phyloP scores from a whole-genome alignment of 257 asterid species.

The Capsicum pubescens region DNA sequence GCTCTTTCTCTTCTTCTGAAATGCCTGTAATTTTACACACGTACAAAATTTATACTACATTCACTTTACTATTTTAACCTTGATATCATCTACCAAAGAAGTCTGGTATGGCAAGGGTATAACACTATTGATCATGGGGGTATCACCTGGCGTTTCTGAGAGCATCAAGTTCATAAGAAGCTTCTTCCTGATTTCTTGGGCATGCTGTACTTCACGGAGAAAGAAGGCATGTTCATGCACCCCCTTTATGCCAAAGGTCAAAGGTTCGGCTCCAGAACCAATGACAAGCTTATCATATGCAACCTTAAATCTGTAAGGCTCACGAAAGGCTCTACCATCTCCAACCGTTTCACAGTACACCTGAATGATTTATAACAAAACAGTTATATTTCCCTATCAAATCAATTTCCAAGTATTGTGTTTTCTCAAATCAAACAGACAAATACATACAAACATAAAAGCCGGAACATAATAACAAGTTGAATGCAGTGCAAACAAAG shows the following conservation, averaged over 20 bases:
- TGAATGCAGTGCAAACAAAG: constrained; percentile 22
- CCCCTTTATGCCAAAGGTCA: constrained; percentile 90
- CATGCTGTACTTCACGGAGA: constrained; percentile 86
- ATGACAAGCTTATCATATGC: constrained; percentile 91
- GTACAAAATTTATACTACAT: neutral
- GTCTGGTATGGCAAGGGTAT: neutral
- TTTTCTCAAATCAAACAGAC: neutral
- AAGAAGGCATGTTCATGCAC: constrained; percentile 81
- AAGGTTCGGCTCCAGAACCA: constrained; percentile 87
- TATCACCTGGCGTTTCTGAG: constrained; percentile 84
- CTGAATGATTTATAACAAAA: constrained; percentile 38
- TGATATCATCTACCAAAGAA: constrained; percentile 18
- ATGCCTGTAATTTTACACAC: constrained; percentile 51
- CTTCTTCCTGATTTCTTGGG: constrained; percentile 90
- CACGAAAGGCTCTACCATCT: constrained; percentile 42
- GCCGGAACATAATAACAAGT: neutral
- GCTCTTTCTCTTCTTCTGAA: constrained; percentile 89
- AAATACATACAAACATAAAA: neutral
- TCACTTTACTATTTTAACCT: neutral
- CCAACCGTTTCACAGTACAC: constrained; percentile 70
- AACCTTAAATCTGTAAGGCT: constrained; percentile 74
- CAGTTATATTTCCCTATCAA: neutral
- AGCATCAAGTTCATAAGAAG: constrained; percentile 91
- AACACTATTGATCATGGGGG: neutral
- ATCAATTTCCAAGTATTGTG: neutral